phyloP scores from a whole-genome alignment of 2,329 filamentous ascomycete genomes.

The Aspergillus sp. region DNA sequence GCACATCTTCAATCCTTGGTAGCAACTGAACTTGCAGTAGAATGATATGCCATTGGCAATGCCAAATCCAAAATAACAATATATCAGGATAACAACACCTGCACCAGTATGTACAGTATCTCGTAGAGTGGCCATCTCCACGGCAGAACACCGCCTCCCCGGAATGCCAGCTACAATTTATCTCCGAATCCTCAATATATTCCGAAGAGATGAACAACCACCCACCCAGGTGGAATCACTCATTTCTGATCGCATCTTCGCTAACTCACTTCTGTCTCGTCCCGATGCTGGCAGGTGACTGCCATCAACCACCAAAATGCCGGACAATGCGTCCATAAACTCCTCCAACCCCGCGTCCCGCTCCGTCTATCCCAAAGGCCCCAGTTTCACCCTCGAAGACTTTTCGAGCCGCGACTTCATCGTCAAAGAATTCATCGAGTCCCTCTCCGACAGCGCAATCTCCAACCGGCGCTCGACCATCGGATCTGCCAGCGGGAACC shows the following conservation, averaged over 20 bases:
- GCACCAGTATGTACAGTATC: too few relatives aligned
- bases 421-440: conserved; percentile 94
- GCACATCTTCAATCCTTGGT: too few relatives aligned
- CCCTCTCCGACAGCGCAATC: conserved; percentile 76
- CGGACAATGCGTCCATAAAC: conserved; percentile 33
- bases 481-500: conserved; percentile 27
- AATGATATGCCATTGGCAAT: too few relatives aligned
- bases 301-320: conserved; percentile 22
- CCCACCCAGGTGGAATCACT: not conserved
- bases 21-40: too few relatives aligned
- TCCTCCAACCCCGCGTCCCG: conserved; percentile 46
- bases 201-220: not conserved
- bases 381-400: conserved; percentile 80
- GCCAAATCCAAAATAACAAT: too few relatives aligned
- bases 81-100: too few relatives aligned
- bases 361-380: conserved; percentile 68
- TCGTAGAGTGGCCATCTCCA: too few relatives aligned
- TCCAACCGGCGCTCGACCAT: conserved; percentile 69
- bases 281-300: conserved; percentile 4
- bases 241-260: not conserved
- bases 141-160: not conserved
- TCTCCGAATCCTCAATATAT: not conserved
- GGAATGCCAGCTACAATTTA: not conserved
- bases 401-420: conserved; percentile 91
- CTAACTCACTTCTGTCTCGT: not conserved